A percentile compares a stretch with the other conserved stretches of the same genome.
Evolutionary conservation across 2,329 filamentous ascomycete genomes (phyloP).

Genomic region (Fusarium sp.): DNA sequence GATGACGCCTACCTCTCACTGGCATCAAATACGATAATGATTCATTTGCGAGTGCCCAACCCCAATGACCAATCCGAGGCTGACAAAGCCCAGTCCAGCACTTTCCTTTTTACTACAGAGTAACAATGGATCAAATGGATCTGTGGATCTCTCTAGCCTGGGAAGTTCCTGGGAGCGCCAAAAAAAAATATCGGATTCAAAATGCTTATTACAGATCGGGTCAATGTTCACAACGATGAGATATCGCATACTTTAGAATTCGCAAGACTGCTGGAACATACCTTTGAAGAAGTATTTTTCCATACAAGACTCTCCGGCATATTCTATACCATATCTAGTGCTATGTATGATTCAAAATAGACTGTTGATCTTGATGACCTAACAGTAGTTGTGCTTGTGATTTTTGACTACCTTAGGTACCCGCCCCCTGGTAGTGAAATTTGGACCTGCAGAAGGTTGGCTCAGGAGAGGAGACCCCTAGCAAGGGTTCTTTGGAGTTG

Average conservation of each 20-base stretch:
- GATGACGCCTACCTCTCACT: slow-evolving; percentile 17
- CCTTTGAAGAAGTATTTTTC: background rate
- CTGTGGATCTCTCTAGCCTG: slow-evolving; percentile 6
- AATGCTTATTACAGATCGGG: background rate
- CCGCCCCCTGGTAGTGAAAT: slow-evolving; percentile 40
- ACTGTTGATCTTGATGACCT: slow-evolving; percentile 1
- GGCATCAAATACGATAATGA: slow-evolving; percentile 26
- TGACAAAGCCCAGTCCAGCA: slow-evolving; percentile 30
- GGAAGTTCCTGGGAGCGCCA: background rate
- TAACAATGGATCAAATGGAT: slow-evolving; percentile 29
- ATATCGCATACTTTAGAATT: background rate
- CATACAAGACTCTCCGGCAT: background rate
- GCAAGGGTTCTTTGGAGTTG: slow-evolving; percentile 40
- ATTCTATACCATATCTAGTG: background rate
- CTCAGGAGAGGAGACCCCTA: slow-evolving; percentile 41
- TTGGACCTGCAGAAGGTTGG: slow-evolving; percentile 47
- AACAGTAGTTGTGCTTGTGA: background rate
- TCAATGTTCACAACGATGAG: background rate
- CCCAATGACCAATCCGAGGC: slow-evolving; percentile 30
- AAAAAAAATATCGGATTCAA: background rate
- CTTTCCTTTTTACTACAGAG: slow-evolving; percentile 36
- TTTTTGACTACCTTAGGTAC: slow-evolving; percentile 7
- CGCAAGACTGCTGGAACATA: background rate
- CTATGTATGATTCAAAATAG: background rate
- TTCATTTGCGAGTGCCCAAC: slow-evolving; percentile 26